Evolutionary conservation across 2,329 filamentous ascomycete genomes (phyloP).

Genomic region (Botryotinia convoluta): DNA sequence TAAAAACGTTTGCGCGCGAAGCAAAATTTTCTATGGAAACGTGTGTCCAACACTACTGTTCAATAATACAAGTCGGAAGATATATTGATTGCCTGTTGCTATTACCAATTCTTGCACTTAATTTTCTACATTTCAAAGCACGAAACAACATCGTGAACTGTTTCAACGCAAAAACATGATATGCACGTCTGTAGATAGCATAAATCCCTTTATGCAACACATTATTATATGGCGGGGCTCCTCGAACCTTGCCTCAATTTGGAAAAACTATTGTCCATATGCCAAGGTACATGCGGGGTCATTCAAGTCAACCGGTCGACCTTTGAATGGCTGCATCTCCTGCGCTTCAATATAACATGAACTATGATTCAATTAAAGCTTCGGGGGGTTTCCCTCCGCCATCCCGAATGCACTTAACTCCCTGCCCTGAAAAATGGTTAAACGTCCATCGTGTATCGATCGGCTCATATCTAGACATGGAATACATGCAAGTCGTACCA

Average conservation of each 20-base stretch:
- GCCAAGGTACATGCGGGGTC: constrained; percentile 17
- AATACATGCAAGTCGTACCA: constrained; percentile 5
- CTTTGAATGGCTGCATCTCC: constrained; percentile 7
- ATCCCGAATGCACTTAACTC: neutral
- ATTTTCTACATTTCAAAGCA: neutral
- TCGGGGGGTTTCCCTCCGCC: constrained; percentile 17
- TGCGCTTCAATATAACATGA: neutral
- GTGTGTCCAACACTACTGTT: neutral
- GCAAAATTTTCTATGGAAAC: too few relatives aligned
- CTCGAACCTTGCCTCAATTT: neutral
- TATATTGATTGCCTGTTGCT: neutral
- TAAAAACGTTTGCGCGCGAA: neutral
- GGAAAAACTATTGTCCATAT: constrained; percentile 12
- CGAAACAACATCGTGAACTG: neutral
- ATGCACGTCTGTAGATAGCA: neutral
- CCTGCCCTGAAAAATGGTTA: neutral
- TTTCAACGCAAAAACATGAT: neutral
- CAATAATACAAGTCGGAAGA: neutral
- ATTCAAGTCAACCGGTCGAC: neutral
- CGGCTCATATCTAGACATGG: constrained; percentile 6
- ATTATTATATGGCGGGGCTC: neutral
- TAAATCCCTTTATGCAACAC: neutral
- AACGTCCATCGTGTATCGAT: neutral
- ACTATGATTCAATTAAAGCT: neutral
- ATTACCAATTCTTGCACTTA: neutral